phyloP scores from a whole-genome alignment of 2,329 filamentous ascomycete species.

The Aspergillus vadensis region DNA sequence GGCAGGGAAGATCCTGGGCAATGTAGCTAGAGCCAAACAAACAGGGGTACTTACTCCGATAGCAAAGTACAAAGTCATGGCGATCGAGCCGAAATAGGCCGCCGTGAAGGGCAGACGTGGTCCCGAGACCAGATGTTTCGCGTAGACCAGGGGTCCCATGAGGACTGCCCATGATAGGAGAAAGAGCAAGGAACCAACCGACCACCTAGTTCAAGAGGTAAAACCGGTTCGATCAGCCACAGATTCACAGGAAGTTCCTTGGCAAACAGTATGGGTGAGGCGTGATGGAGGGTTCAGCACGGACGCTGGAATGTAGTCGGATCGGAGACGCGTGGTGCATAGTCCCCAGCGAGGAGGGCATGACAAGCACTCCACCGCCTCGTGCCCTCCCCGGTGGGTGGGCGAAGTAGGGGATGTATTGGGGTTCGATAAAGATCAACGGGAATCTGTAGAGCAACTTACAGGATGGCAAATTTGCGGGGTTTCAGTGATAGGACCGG shows the following conservation, averaged over 20 bases:
- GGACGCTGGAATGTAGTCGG: slow-evolving; percentile 9
- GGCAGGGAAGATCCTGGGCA: slow-evolving; percentile 2
- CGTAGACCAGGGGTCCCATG: slow-evolving; percentile 85
- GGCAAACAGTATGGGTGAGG: background rate
- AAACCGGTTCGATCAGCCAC: slow-evolving; percentile 30
- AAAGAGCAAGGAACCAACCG: slow-evolving; percentile 87
- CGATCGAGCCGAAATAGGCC: slow-evolving; percentile 92
- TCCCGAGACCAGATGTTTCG: slow-evolving; percentile 79
- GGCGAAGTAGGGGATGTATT: slow-evolving; percentile 19
- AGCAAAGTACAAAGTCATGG: slow-evolving; percentile 86
- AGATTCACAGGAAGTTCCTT: slow-evolving; percentile 11
- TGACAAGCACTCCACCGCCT: slow-evolving; percentile 28
- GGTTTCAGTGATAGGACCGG: slow-evolving; percentile 78
- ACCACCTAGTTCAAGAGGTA: slow-evolving; percentile 68
- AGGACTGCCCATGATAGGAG: slow-evolving; percentile 89
- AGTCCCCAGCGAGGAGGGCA: slow-evolving; percentile 24
- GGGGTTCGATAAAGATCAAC: slow-evolving; percentile 11
- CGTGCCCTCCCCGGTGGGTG: slow-evolving; percentile 15
- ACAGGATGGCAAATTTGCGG: slow-evolving; percentile 96
- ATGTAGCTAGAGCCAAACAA: slow-evolving; percentile 8
- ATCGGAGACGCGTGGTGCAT: slow-evolving; percentile 9
- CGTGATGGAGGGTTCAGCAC: slow-evolving; percentile 7
- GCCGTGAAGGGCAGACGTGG: slow-evolving; percentile 88
- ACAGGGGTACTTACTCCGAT: slow-evolving; percentile 71
- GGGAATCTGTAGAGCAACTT: slow-evolving; percentile 55